Evolutionary conservation across 108 stramenopile species (phyloP), one percentile per base, ranked within the genome.

Genomic region (Skeletonema menzelii): DNA sequence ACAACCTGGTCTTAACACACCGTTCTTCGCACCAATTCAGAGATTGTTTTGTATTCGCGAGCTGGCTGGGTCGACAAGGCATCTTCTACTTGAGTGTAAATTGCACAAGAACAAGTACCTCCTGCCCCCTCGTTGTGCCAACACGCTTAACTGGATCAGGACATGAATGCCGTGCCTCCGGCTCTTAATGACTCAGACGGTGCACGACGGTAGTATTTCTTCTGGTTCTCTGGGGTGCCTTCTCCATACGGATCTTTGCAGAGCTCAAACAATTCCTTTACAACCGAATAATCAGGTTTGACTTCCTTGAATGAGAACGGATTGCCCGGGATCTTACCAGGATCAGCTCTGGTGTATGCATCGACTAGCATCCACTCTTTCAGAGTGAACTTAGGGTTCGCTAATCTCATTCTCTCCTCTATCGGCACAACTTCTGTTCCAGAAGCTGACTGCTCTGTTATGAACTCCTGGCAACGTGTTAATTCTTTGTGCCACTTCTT

Each of bases 281-380:
- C 34, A 2, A 80, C 63, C 8, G 78, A 59, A 40, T 88, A 83
- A 75, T 93, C 89, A n/a, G 77, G 88, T 26, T 81, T 60, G 13
- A 35, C 73, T 53, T n/a, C 13, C 17, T 64, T 64, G 44, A 55
- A 26, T 0, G 63, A 57, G 19, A 75, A 69, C 27, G 59, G 68
- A 65, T 67, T 69, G 32, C 53, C 67, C 11, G 68, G 59, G 3
- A 28, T 61, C 68, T 75, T 75, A 30, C 65, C 60, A 6, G 55
- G 37, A 37, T 83, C 90, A 30, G 92, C 95, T 53, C 78, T 75
- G 6, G 85, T 70, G 70, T 96, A 96, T 4, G 95, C 89, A 57
- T 96, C 91, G 13, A 94, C 92, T 63, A 96, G 66, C 88, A 92
- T 96, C 92, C 91, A 91, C 73, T 94, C 92, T 56, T 88, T 62